Percentiles rank a stretch among this genome's conserved stretches.
These are phyloP conservation scores for Irpex sp. DNA, from an alignment of 1,284 basidiomycete species.

Conservation along the genomic window DNA sequence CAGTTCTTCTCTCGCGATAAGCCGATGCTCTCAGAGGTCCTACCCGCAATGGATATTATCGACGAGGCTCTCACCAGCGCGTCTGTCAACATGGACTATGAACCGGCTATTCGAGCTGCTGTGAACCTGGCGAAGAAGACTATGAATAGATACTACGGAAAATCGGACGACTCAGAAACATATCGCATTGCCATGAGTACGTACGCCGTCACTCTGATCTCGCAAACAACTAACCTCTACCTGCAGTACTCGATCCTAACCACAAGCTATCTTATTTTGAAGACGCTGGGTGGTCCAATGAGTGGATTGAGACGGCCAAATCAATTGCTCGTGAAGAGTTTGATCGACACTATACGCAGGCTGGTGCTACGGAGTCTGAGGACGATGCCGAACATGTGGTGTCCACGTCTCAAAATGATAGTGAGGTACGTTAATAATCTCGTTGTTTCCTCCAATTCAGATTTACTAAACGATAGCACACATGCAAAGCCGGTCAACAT, in stretches of 20 bases:
- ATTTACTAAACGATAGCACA: not conserved
- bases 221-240: no score
- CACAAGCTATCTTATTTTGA: constrained; percentile 29
- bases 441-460: not conserved
- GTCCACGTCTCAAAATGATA: not conserved
- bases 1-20: constrained; percentile 25
- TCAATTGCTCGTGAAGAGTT: constrained; percentile 13
- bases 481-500: not conserved
- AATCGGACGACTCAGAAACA: constrained; percentile 20
- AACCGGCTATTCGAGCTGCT: constrained; percentile 14
- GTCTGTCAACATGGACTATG: constrained; percentile 1
- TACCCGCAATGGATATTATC: constrained; percentile 31
- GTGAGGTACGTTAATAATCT: not conserved
- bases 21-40: constrained; percentile 23
- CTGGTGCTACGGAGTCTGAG: not conserved
- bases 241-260: constrained; percentile 26
- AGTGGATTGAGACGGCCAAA: constrained; percentile 23
- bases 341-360: not conserved
- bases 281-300: constrained; percentile 18
- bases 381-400: not conserved
- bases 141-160: constrained; percentile 25
- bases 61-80: constrained; percentile 19
- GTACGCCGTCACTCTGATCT: no score
- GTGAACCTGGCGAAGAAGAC: constrained; percentile 12
- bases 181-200: no score